A percentile compares a stretch with the other conserved stretches of the same genome.
Conservation (phyloP, 768 basidiomycete species). For the Pulveroboletus ravenelii region DNA sequence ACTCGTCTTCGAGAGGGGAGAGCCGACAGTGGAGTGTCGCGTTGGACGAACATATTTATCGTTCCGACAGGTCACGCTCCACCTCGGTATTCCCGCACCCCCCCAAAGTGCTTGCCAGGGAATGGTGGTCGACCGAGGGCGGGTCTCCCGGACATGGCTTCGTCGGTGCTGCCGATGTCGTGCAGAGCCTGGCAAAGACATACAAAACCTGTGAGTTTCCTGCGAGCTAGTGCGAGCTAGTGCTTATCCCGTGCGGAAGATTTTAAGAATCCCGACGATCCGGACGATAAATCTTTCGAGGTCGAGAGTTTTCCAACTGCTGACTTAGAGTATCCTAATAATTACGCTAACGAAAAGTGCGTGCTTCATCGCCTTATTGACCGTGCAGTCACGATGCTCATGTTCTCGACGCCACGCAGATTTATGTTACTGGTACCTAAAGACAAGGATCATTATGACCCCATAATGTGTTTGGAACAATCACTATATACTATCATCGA, state of each 20-base stretch:
- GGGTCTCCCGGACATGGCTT: slow-evolving; percentile 49
- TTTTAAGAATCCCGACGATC: slow-evolving; percentile 64
- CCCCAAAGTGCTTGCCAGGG: slow-evolving; percentile 24
- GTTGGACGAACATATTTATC: slow-evolving; percentile 53
- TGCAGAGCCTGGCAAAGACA: slow-evolving; percentile 55
- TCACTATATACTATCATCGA: slow-evolving; percentile 69
- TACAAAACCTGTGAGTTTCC: slow-evolving; percentile 62
- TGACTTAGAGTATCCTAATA: slow-evolving; percentile 78
- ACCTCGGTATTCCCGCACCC: slow-evolving; percentile 45
- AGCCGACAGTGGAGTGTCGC: slow-evolving; percentile 38
- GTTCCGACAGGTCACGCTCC: slow-evolving; percentile 58
- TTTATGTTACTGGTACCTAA: slow-evolving; percentile 76
- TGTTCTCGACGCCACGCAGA: slow-evolving; percentile 32
- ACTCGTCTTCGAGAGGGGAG: slow-evolving; percentile 41
- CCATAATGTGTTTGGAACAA: slow-evolving; percentile 73
- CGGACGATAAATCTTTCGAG: slow-evolving; percentile 58
- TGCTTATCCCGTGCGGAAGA: slow-evolving; percentile 38
- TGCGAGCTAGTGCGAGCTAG: neutral
- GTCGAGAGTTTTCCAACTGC: slow-evolving; percentile 59
- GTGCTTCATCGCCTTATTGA: slow-evolving; percentile 4
- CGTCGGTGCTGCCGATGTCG: slow-evolving; percentile 62
- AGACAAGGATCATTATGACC: slow-evolving; percentile 85
- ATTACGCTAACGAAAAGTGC: slow-evolving; percentile 62
- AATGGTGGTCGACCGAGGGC: slow-evolving; percentile 50
- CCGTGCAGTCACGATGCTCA: neutral